Percentiles rank a stretch among this genome's conserved stretches.
phyloP scores from a whole-genome alignment of 768 basidiomycete genomes.

The Macrocybe gigantea region DNA sequence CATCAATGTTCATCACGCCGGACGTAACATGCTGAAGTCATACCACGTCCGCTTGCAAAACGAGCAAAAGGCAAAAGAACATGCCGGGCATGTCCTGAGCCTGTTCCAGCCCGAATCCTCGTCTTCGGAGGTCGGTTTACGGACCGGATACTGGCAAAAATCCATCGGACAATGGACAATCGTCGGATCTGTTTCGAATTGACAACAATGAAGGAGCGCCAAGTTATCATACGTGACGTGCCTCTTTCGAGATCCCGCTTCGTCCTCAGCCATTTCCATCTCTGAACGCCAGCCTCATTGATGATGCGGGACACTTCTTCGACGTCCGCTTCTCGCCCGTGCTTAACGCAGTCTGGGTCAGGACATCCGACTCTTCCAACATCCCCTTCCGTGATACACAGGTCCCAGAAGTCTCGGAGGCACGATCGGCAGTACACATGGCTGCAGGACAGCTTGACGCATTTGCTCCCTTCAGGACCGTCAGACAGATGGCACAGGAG shows the following conservation, averaged over 20 bases:
- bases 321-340: conserved; percentile 49
- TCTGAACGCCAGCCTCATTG: conserved; percentile 51
- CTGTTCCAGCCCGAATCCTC: conserved; percentile 67
- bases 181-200: conserved; percentile 52
- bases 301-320: conserved; percentile 73
- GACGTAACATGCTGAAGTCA: conserved; percentile 10
- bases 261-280: conserved; percentile 77
- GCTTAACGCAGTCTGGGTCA: conserved; percentile 73
- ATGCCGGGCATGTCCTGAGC: conserved; percentile 65
- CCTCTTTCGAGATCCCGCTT: conserved; percentile 72
- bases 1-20: not conserved
- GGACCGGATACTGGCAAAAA: conserved; percentile 77
- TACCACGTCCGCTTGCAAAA: conserved; percentile 82
- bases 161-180: conserved; percentile 77
- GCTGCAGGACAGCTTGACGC: conserved; percentile 60
- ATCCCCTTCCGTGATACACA: conserved; percentile 78
- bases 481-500: conserved; percentile 72
- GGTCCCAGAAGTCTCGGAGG: conserved; percentile 73
- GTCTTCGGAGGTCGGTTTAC: conserved; percentile 42
- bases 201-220: not conserved
- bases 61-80: conserved; percentile 76
- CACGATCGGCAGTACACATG: conserved; percentile 87
- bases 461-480: conserved; percentile 65
- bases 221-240: conserved; percentile 16
- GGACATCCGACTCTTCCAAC: conserved; percentile 76